phyloP scores from a whole-genome alignment of 345 rosid species.

The Abelmoschus esculentus region DNA sequence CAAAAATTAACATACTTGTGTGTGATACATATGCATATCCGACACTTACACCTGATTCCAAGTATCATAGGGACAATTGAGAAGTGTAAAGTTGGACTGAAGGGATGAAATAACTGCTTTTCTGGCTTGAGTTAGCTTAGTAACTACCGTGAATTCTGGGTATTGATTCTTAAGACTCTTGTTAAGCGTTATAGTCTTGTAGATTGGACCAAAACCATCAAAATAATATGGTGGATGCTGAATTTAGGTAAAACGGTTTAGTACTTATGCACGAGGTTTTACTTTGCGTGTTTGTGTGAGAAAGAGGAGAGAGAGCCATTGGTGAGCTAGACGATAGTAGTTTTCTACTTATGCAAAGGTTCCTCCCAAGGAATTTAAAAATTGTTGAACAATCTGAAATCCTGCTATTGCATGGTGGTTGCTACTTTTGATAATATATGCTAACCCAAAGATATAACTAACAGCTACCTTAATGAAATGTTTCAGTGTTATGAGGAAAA shows the following conservation, averaged over 20 bases:
- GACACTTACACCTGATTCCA: neutral
- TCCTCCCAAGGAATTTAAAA: neutral
- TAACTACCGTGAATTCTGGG: neutral
- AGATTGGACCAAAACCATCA: neutral
- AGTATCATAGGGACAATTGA: neutral
- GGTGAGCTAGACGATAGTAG: neutral
- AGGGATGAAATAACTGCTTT: neutral
- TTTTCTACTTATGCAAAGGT: neutral
- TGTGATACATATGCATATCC: neutral
- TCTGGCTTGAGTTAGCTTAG: neutral
- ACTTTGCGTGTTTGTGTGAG: neutral
- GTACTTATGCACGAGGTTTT: neutral
- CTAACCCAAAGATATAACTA: constrained; percentile 3
- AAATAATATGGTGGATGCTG: neutral
- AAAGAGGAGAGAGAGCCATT: neutral
- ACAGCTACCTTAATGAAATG: neutral
- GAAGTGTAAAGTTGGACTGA: neutral
- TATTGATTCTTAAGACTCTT: neutral
- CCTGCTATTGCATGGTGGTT: neutral
- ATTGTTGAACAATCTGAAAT: neutral
- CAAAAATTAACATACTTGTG: too few species aligned
- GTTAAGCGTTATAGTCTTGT: neutral
- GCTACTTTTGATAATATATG: neutral
- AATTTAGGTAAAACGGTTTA: neutral
- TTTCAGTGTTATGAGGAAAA: neutral